Base-by-base conservation (phyloP, 176 grass and related monocot species). In the Rhynchospora tenuis region DNA sequence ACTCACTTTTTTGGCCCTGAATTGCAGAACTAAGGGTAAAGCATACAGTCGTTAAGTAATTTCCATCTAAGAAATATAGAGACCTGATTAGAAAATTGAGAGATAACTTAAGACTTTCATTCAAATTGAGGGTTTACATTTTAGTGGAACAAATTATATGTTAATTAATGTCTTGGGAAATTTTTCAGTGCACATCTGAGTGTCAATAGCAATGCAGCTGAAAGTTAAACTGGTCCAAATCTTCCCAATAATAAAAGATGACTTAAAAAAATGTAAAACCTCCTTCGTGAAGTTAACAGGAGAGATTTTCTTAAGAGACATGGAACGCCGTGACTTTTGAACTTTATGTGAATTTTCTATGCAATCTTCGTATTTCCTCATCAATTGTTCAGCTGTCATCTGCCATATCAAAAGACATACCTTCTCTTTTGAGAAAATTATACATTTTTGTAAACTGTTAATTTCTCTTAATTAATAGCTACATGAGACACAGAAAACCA, bases 331-430 rank as follows among this genome's bases (percentile, higher is more conserved):
- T 33, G 65, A 63, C 48, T 90, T 84, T 75, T 98, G 95, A 81
- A 90, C 89, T 48, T 93, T 94, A 43, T 85, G 85, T 62, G 90
- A 68, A 83, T 75, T 86, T 6, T 86, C 61, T 68, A 91, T 88
- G 81, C 95, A 98, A 58, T 64, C 61, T 80, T 94, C 89, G 14
- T 98, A 94, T 43, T 77, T 78, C 82, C 83, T 88, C 92, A 98
- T 98, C 81, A 93, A 33, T 81, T 89, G 90, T 80, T 84, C 90
- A 89, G 90, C 89, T 56, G 92, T 92, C 92, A 98, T 87, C 95
- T 98, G 82, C 78, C 59, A 85, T 83, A 66, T 33, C 27, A 66
- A 27, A 33, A 33, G 27, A 66, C 26, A 65, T 31, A 12, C 31
- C 27, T 65, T 65, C 63, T 65, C 62, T 65, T 27, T 29, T 65